Evolutionary conservation across 2,329 filamentous ascomycete species (phyloP), one percentile per base, ranked within the genome.

Genomic region (Tolypocladium inflatum): DNA sequence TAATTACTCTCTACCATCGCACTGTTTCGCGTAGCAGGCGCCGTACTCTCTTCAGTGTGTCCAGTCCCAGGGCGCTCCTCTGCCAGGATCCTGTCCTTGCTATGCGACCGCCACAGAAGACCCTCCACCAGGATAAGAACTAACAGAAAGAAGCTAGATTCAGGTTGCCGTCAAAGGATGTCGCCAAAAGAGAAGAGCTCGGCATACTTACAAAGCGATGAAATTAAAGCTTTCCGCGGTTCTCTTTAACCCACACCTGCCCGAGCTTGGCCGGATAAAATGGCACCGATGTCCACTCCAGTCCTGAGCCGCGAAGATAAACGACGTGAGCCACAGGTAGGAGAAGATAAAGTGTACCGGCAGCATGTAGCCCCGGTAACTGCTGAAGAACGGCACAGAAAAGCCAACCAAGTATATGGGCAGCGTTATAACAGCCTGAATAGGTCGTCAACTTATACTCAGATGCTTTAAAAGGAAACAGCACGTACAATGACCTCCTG

Each of bases 301-400:
- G 50, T 66, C 63, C 19, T 65, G 57, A 1, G 63, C 58, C 9
- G 65, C 58, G 55, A 67, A 67, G 60, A 66, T 64, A 55, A 67
- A 66, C 21, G 64, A 59, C 8, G 66, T 66, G 51, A 68, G 61
- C 66, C 66, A 67, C 1, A 67, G 62, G 55, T 66, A 67, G 23
- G 65, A 67, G 48, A 67, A 63, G 55, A 62, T 55, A 9, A 66
- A 53, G 56, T 65, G 64, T 5, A 63, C 19, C 2, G 63, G 63
- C 53, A 63, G 41, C 3, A 68, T 41, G 17, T 62, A 59, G n/a
- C 66, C 65, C 3, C 58, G 55, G 54, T 66, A 67, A 15, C 56
- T 58, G 23, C 59, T 53, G 30, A 64, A 9, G 1, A 66, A 35
- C 2, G 65, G 63, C 4, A 66, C 19, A 10, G 63, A 26, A 51